Conservation (phyloP, 148 eudicot genomes). For the Tetragonia tetragonoides region DNA sequence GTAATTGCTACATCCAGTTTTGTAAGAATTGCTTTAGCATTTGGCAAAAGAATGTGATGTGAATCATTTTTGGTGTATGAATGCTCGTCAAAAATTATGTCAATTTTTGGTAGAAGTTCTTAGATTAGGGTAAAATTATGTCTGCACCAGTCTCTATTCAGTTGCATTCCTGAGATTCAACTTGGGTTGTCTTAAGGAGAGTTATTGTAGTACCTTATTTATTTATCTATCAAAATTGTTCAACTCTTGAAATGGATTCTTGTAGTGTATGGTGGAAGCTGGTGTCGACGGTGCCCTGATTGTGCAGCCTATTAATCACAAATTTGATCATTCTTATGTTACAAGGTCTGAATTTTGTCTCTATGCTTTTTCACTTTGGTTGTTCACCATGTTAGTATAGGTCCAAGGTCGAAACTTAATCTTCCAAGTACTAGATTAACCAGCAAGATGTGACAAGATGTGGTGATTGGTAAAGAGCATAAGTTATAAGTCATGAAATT, state of each 20-base stretch:
- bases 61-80: too few species aligned
- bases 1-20: background rate
- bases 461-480: background rate
- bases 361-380: background rate
- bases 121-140: background rate
- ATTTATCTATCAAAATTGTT: background rate
- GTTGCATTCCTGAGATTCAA: background rate
- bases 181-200: background rate
- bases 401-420: background rate
- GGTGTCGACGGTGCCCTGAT: slow-evolving; percentile 88
- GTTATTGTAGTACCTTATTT: background rate
- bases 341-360: slow-evolving; percentile 53
- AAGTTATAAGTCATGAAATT: too few species aligned
- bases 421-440: background rate
- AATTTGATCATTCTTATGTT: slow-evolving; percentile 86
- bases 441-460: background rate
- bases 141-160: background rate
- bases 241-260: background rate
- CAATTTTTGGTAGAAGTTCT: too few species aligned
- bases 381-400: background rate
- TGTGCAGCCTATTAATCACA: slow-evolving; percentile 90
- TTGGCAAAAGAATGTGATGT: too few species aligned
- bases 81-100: too few species aligned
- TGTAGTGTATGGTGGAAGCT: slow-evolving; percentile 76
- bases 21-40: background rate